Evolutionary conservation across 345 rosid genomes (phyloP), one percentile per base, ranked within the genome.

Genomic region (Chamaenerion angustifolium): DNA sequence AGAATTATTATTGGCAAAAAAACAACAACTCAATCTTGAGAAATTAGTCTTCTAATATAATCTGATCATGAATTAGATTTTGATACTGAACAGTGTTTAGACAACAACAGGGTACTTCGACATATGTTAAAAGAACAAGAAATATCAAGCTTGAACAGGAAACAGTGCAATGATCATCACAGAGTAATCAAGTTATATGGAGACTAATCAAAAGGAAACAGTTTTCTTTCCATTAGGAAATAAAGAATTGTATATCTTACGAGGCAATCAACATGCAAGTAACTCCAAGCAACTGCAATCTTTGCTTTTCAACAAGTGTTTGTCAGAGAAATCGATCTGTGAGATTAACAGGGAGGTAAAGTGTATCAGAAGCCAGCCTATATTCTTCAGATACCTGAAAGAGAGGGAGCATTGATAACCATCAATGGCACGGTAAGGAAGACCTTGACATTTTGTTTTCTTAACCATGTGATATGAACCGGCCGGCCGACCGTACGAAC

Each of bases 261-360:
- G 98, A 83, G 62, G 98, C 85, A 68, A 90, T 83, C 59, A 86
- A 78, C 98, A 90, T 80, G 87, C 95, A 86, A 58, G 93, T 54
- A 63, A 82, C 96, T 56, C 98, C 98, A 55, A 90, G 78, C 55
- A 90, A 75, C 70, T 90, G 98, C 49, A 90, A 96, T 64, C 82
- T 75, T 60, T 83, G 96, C 67, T 81, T 90, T 63, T 75, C 78
- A 52, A 90, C 64, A 58, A 48, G 68, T 61, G 62, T 78, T 45
- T 64, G 74, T n/a, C 96, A 86, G 50, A 90, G 82, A 75, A 78
- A 83, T 41, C 93, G 77, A 67, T 90, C 98, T 42, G 83, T 76
- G 64, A 90, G 87, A 71, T 79, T 83, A 51, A 87, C 95, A 8
- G 98, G 71, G 56, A 90, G 93, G 73, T 86, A 81, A 61, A 90